Evolutionary conservation across 1,139 yeast genomes (phyloP), one percentile per base, ranked within the genome.

Genomic region (Nakaseomyces kungkrabaensis): DNA sequence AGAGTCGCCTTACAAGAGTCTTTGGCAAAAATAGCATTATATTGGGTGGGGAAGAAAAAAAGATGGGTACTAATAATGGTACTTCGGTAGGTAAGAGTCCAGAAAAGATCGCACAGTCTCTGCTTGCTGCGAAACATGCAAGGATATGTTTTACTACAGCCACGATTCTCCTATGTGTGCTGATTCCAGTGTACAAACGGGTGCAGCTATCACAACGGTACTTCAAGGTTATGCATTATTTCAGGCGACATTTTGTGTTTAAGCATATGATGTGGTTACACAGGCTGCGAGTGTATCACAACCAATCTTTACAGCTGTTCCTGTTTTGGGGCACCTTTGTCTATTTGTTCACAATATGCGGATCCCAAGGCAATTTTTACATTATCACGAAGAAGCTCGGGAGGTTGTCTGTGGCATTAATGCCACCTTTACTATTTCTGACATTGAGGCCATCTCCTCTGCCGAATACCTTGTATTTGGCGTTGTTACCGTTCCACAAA

Each of bases 381-480:
- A 59, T 58, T 24, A 58, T 66, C 9, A 59, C 67, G 4, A 69
- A 69, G 50, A 55, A 73, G 46, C 50, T 67, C 37, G 75, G 74
- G 4, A 72, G 96, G 54, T 62, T 88, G 5, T 72, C 87, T 0
- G 84, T 79, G 56, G 77, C 83, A 1, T 65, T 83, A 51, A 68
- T 85, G 26, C 94, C 95, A 0, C 68, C 87, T 34, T 73, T 81
- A 50, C 68, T 86, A 10, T 73, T 81, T 47, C 63, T 88, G 13
- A 77, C 81, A 0, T 59, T 85, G 34, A 70, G 86, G 48, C 89
- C 95, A 3, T 73, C 79, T 1, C 77, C 80, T 11, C 62, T 79
- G 47, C 77, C 80, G 1, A 65, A 72, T 22, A 76, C 79, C 10
- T 70, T 75, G 49, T 87, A 86, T 58, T 66, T 85, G 51, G 72